Percentiles rank a stretch among this genome's conserved stretches.
Conservation (phyloP, 1,139 yeast genomes). For the Hyphopichia buzzinii region DNA sequence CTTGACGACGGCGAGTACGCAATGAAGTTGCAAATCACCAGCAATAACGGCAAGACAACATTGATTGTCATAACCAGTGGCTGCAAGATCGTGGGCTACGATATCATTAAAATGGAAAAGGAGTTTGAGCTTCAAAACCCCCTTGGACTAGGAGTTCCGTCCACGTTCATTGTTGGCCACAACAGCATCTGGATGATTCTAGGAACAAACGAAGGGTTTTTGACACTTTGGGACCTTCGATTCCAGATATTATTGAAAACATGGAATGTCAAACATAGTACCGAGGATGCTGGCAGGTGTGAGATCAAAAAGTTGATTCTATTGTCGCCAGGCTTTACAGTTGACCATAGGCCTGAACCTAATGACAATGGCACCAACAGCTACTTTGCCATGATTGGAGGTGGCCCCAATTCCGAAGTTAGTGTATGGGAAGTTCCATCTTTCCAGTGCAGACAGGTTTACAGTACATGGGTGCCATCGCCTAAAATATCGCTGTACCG, state of each 20-base stretch:
- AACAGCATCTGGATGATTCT: slow-evolving; percentile 59
- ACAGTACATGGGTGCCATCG: slow-evolving; percentile 30
- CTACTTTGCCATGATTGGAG: slow-evolving; percentile 61
- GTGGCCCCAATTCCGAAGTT: slow-evolving; percentile 57
- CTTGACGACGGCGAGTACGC: slow-evolving; percentile 37
- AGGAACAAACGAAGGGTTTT: slow-evolving; percentile 73
- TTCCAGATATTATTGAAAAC: slow-evolving; percentile 59
- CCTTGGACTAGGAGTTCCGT: slow-evolving; percentile 61
- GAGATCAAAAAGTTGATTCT: slow-evolving; percentile 47
- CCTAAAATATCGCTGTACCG: slow-evolving; percentile 35
- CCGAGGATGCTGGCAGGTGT: slow-evolving; percentile 13
- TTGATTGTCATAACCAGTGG: slow-evolving; percentile 52
- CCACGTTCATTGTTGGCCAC: slow-evolving; percentile 57
- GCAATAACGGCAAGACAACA: slow-evolving; percentile 18
- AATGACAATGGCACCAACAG: slow-evolving; percentile 6
- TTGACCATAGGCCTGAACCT: slow-evolving; percentile 6
- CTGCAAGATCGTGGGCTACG: slow-evolving; percentile 54
- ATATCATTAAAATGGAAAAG: slow-evolving; percentile 57
- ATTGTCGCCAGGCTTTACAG: slow-evolving; percentile 34
- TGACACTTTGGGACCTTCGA: slow-evolving; percentile 81
- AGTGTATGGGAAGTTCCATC: slow-evolving; percentile 77
- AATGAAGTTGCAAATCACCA: slow-evolving; percentile 38
- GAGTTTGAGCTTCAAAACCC: slow-evolving; percentile 51
- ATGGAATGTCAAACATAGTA: slow-evolving; percentile 46
- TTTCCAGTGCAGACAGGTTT: slow-evolving; percentile 59